Evolutionary conservation across 192 early-diverging fungal species (phyloP), one percentile per base, ranked within the genome.

Genomic region (Powellomyces hirtus): DNA sequence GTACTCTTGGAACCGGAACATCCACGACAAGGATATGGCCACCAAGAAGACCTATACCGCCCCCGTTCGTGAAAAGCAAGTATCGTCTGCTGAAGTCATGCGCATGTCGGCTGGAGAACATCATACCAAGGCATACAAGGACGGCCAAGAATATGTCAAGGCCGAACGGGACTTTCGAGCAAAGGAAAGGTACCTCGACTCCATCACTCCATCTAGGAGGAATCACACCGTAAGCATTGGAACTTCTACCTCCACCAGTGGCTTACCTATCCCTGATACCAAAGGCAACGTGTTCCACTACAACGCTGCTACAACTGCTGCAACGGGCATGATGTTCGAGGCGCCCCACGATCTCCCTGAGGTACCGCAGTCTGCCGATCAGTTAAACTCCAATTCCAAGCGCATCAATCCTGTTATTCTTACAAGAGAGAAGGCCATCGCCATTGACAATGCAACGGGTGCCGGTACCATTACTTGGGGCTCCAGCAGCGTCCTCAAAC

Each of bases 91-190:
- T 10, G 64, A 66, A 18, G 26, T 35, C 22, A 27, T 66, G 13
- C 22, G 35, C 10, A 1, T 66, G 1, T 66, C 64, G 0, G 64
- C 45, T 20, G 30, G 8, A 13, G 50, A 31, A 34, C 64, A 53
- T 20, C 24, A 31, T 1, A 66, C 64, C 1, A 56, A 66, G 4
- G n/a, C n/a, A n/a, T n/a, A n/a, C n/a, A n/a, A n/a, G n/a, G n/a
- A n/a, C n/a, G n/a, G n/a, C n/a, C n/a, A 51, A 1, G 64, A 66
- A 34, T 66, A 55, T 55, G n/a, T 66, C 51, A 53, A 55, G 29
- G 64, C 64, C 14, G 64, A 66, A 36, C 24, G 56, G 37, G 64
- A 66, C 31, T 55, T 57, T 55, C 1, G 62, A 14, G n/a, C n/a
- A n/a, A n/a, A n/a, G n/a, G n/a, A n/a, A n/a, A n/a, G n/a, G n/a